Evolutionary conservation across 345 rosid species (phyloP), one percentile per base, ranked within the genome.

Genomic region (Camelina hispida): DNA sequence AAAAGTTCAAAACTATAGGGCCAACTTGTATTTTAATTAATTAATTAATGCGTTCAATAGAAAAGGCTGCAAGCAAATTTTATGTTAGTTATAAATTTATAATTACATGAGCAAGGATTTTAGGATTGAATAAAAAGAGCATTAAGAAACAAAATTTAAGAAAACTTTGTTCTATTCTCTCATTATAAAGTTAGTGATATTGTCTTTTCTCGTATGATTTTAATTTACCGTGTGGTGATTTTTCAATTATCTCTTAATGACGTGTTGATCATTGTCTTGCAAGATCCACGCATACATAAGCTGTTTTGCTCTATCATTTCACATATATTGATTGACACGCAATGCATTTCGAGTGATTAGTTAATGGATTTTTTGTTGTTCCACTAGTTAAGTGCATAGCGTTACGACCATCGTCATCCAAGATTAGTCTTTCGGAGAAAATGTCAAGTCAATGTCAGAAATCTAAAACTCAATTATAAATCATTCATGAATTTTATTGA

Each of bases 351-450:
- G 62, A 53, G 22, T 71, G 30, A 62, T 28, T 72, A 25, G 0
- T 73, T 54, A 64, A 73, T 54, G 46, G 7, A 43, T 64, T 63
- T 0, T 53, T 72, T 30, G 23, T 14, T 64, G 70, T 64, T 73
- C 55, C 38, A 64, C 77, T 73, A 64, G 77, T 73, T 70, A 73
- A 73, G 77, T 63, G 23, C 66, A 58, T 18, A 43, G 47, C 54
- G 35, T 63, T 23, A 23, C 25, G 47, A 34, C n/a, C 63, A 51
- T 42, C 62, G 70, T 63, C 56, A 40, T 25, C 46, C 56, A 20
- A 18, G 14, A 42, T 9, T 52, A 52, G 34, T 42, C 44, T 42
- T 62, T 42, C 13, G n/a, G 42, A 30, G 62, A 5, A 23, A 25
- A 48, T 35, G 61, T 61, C 68, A 72, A 38, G 61, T 61, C 68